Conservation (phyloP, 83 land plant species). For the Picea engelmannii region DNA sequence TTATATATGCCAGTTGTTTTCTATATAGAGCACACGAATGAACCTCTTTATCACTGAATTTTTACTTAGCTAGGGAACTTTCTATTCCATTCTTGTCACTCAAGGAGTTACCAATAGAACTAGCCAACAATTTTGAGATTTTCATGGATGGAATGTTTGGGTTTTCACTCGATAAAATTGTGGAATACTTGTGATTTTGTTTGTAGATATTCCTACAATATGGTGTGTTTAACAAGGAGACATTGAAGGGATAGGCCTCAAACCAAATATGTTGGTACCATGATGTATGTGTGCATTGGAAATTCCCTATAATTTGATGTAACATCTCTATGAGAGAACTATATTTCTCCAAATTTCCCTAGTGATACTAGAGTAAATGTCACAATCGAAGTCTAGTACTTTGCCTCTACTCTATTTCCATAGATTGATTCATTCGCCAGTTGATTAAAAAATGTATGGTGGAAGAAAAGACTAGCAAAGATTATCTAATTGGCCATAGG, state of each 20-base stretch:
- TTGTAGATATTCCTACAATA: constrained; percentile 95
- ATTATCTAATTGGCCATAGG: no score
- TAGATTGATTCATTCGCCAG: no score
- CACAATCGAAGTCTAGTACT: no score
- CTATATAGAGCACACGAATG: constrained; percentile 85
- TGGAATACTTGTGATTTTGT: constrained; percentile 60
- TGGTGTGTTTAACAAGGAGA: constrained; percentile 99
- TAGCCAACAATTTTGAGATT: constrained; percentile 70
- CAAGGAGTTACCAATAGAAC: constrained; percentile 66
- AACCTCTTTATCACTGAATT: constrained; percentile 79
- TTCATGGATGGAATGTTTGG: constrained; percentile 96
- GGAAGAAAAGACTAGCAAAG: no score
- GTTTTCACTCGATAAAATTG: constrained; percentile 34
- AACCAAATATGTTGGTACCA: constrained; percentile 95
- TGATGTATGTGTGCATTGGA: constrained; percentile 95
- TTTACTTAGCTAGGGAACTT: constrained; percentile 77
- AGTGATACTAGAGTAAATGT: no score
- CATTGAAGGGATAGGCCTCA: constrained; percentile 64
- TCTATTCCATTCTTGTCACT: constrained; percentile 73
- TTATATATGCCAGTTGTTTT: constrained; percentile 78
- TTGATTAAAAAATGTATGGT: no score
- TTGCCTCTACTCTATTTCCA: no score
- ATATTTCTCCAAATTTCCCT: no score
- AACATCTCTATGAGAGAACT: constrained; percentile 79
- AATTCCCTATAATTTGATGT: constrained; percentile 73